These are phyloP conservation scores for Sphaerulina musiva DNA, from an alignment of 2,329 filamentous ascomycete genomes.

Conservation along the genomic window DNA sequence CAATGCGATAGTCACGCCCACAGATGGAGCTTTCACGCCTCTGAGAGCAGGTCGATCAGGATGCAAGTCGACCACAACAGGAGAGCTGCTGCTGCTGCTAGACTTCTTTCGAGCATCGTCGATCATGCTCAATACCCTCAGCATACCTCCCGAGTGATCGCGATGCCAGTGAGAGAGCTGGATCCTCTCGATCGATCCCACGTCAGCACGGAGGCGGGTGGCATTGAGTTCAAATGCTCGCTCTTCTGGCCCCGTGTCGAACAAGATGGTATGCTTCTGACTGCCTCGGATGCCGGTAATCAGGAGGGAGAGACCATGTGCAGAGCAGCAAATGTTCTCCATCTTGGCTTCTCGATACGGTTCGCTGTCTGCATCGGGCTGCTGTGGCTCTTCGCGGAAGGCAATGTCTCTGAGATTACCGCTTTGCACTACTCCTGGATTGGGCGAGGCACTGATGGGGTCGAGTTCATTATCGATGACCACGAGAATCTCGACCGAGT, in stretches of 20 bases:
- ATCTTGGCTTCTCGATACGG: conserved; percentile 21
- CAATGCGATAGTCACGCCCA: conserved; percentile 16
- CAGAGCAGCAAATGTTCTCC: conserved; percentile 28
- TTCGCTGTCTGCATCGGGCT: conserved; percentile 9
- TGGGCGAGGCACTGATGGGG: conserved; percentile 25
- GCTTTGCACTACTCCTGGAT: conserved; percentile 18
- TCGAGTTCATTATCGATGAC: conserved; percentile 30
- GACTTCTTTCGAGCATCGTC: conserved; percentile 12
- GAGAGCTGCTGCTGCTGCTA: neutral
- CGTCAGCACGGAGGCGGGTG: conserved; percentile 19
- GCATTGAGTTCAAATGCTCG: conserved; percentile 24
- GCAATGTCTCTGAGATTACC: conserved; percentile 24
- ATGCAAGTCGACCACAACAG: conserved; percentile 25
- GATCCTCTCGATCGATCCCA: conserved; percentile 22
- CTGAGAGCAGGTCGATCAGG: conserved; percentile 23
- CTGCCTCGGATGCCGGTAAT: conserved; percentile 24
- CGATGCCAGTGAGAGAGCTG: conserved; percentile 28
- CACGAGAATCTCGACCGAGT: conserved; percentile 24
- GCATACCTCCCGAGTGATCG: conserved; percentile 28
- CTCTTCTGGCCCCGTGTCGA: conserved; percentile 29
- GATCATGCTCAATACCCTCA: conserved; percentile 23
- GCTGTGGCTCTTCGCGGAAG: conserved; percentile 8
- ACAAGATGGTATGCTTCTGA: conserved; percentile 22
- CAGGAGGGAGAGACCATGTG: conserved; percentile 28
- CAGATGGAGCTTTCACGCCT: conserved; percentile 19